Evolutionary conservation across 371 early-diverging fungal species (phyloP).

Genomic region (Mortierella sp.): DNA sequence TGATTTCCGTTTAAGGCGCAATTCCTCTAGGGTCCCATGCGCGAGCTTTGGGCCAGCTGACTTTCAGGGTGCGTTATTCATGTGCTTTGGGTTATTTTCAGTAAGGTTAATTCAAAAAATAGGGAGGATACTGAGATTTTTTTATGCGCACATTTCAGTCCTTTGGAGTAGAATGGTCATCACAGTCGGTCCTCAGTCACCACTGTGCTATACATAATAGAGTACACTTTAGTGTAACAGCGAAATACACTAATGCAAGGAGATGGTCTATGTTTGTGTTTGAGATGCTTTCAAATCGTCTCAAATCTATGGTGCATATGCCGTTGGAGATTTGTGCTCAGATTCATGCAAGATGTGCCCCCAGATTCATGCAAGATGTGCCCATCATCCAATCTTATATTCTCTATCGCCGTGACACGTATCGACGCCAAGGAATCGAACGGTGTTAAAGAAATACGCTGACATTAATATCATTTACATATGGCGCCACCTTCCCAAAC

Average conservation of each 20-base stretch:
- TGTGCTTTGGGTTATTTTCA: background rate
- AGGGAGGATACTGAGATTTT: background rate
- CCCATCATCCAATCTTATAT: too few relatives aligned
- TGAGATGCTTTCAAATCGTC: conserved; percentile 2
- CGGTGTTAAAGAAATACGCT: too few relatives aligned
- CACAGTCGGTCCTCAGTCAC: conserved; percentile 2
- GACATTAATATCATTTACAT: too few relatives aligned
- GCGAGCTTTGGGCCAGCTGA: too few relatives aligned
- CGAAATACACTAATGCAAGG: background rate
- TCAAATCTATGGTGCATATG: background rate
- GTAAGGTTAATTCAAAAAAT: conserved; percentile 2
- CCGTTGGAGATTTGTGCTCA: background rate
- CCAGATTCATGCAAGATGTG: too few relatives aligned
- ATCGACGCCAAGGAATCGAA: too few relatives aligned
- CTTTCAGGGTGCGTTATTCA: background rate
- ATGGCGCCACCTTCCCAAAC: background rate
- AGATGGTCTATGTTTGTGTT: background rate
- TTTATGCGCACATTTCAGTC: background rate
- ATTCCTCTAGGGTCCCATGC: too few relatives aligned
- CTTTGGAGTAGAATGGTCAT: background rate
- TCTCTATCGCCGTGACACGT: too few relatives aligned
- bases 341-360: background rate
- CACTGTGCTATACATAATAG: background rate
- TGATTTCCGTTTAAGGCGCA: too few relatives aligned
- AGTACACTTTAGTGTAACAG: too few relatives aligned